Percentiles rank a stretch among this genome's conserved stretches.
Evolutionary conservation across 192 early-diverging fungal genomes (phyloP).

Genomic region (Lobulomyces angularis): DNA sequence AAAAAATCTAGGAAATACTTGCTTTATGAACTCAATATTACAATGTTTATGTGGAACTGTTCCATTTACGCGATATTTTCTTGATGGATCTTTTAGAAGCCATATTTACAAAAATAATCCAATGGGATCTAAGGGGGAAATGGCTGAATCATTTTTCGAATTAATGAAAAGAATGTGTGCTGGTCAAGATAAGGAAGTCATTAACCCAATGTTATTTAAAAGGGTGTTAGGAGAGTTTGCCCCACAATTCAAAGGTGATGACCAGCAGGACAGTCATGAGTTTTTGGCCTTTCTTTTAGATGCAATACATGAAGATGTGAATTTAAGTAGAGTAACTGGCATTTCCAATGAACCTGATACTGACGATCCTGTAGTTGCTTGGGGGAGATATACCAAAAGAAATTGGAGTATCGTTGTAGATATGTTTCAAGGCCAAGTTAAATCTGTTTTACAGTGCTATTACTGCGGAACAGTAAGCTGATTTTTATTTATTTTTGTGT

Average conservation of each 20-base stretch:
- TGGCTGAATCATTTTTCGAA: constrained; percentile 65
- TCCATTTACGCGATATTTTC: constrained; percentile 35
- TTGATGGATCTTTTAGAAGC: constrained; percentile 35
- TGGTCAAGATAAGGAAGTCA: constrained; percentile 59
- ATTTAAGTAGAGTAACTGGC: constrained; percentile 20
- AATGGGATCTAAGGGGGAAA: constrained; percentile 56
- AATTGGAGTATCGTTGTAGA: constrained; percentile 80
- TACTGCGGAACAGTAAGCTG: constrained; percentile 47
- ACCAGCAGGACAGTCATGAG: constrained; percentile 96
- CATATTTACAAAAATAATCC: constrained; percentile 55
- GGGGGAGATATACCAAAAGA: constrained; percentile 56
- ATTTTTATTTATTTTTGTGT: constrained; percentile 5
- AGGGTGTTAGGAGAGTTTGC: constrained; percentile 56
- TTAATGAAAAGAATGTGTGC: constrained; percentile 76
- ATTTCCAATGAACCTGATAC: constrained; percentile 26
- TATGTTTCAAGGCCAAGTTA: constrained; percentile 79
- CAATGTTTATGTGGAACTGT: constrained; percentile 73
- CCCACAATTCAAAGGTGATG: constrained; percentile 70
- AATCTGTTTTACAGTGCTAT: constrained; percentile 52
- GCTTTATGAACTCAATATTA: constrained; percentile 85
- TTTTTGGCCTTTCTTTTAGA: constrained; percentile 85
- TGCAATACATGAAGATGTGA: constrained; percentile 83
- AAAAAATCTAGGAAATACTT: constrained; percentile 78
- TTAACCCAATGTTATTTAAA: constrained; percentile 46
- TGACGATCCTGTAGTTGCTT: constrained; percentile 47